A percentile compares a stretch with the other conserved stretches of the same genome.
Evolutionary conservation across 495 filamentous ascomycete genomes (phyloP).

Genomic region (Daldinia loculata): DNA sequence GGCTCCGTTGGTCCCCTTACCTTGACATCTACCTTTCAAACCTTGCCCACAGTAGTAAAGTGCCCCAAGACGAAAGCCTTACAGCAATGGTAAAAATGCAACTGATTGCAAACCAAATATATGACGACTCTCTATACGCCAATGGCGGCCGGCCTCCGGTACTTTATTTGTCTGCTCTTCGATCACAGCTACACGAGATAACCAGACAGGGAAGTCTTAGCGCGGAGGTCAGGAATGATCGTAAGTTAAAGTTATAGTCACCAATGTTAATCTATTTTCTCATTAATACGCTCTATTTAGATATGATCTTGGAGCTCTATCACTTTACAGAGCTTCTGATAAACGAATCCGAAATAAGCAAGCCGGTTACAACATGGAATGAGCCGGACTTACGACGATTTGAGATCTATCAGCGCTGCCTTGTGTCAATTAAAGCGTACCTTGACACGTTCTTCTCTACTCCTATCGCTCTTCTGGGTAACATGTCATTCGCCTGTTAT

Average conservation of each 20-base stretch:
- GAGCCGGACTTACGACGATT: background rate
- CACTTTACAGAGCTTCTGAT: background rate
- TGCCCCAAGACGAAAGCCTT: constrained; percentile 60
- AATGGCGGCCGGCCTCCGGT: background rate
- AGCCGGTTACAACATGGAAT: background rate
- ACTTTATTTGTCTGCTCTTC: background rate
- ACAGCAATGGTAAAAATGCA: constrained; percentile 59
- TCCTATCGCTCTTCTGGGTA: background rate
- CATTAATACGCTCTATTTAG: background rate
- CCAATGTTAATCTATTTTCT: background rate
- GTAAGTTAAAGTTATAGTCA: background rate
- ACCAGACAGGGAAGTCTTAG: background rate
- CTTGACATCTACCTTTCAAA: constrained; percentile 61
- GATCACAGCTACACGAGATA: background rate
- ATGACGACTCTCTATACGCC: background rate
- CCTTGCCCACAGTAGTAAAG: constrained; percentile 56
- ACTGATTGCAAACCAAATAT: constrained; percentile 27
- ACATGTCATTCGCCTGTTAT: background rate
- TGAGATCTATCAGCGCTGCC: background rate
- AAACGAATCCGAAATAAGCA: background rate
- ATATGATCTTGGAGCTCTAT: background rate
- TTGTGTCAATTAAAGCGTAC: background rate
- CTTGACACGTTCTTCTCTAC: background rate
- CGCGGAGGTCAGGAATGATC: background rate
- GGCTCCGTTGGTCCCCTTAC: constrained; percentile 61